Base-by-base conservation (phyloP, 2,329 filamentous ascomycete genomes). In the Sporothrix globosa region DNA sequence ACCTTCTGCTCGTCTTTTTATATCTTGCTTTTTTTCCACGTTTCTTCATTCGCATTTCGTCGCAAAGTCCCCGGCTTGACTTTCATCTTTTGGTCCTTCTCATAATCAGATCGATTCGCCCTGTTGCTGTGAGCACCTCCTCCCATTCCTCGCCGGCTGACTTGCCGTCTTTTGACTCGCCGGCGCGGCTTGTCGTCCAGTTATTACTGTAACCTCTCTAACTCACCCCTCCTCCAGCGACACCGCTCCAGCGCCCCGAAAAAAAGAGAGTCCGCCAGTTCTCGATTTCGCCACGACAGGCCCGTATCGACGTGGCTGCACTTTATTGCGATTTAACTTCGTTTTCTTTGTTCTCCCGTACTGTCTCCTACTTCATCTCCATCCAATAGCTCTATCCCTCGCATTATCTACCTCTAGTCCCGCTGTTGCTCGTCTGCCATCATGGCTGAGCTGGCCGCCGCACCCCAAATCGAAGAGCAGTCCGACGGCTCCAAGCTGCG, bases 401-500 rank as follows among this genome's bases (percentile, higher is more conserved):
- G 53, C 30, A 39, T 13, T 13, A 30, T 19, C 21, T 13, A 13
- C 30, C 9, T 6, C 54, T 34, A 19, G 19, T 61, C 58, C 58
- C 24, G 3, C 11, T 50, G 34, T 19, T 30, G 24, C 39, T 19
- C 39, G 41, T 60, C n/a, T 34, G 54, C 66, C 71, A 73, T 24
- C 65, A 72, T 75, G 70, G 63, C 75, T 44, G 72, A 78, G 75
- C 69, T 76, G 76, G 66, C 76, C 73, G 70, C 79, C 48, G 73
- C 78, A 44, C 75, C 80, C 41, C 75, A 80, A 19, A 84, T 85
- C 70, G 84, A 85, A 74, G 74, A 78, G 30, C 84, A 85, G 74
- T 93, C 92, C 82, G 94, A 98, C 71, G 89, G 88, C 74, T 95
- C 92, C 74, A 97, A 97, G 85, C 84, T 98, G 77, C 91, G 89